phyloP scores from a whole-genome alignment of 73 alveolate genomes.

The Breviolum minutum region DNA sequence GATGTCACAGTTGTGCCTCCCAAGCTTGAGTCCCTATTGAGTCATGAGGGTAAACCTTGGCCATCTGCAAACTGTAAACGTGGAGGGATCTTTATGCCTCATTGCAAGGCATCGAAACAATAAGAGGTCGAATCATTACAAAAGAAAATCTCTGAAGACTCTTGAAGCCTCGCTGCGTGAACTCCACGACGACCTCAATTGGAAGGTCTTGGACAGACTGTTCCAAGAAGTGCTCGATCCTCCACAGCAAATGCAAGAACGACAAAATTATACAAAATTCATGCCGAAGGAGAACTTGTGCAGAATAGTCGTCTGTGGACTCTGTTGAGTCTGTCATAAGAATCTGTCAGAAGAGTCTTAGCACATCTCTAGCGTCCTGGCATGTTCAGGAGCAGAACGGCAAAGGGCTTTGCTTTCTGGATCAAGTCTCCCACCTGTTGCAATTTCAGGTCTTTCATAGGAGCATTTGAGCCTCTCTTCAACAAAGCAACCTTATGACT shows the following conservation, averaged over 20 bases:
- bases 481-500: too few species aligned
- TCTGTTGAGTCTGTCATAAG: not conserved
- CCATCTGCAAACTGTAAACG: too few species aligned
- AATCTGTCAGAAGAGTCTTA: not conserved
- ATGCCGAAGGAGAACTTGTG: too few species aligned
- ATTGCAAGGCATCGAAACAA: too few species aligned
- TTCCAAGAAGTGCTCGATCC: slow-evolving; percentile 42
- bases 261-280: too few species aligned
- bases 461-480: not conserved
- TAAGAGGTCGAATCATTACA: too few species aligned
- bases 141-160: not conserved
- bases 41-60: too few species aligned
- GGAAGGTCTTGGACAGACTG: slow-evolving; percentile 16
- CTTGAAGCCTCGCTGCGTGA: slow-evolving; percentile 46
- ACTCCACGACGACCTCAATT: slow-evolving; percentile 10
- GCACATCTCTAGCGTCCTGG: not conserved
- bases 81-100: too few species aligned
- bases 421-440: slow-evolving; percentile 36
- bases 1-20: slow-evolving; percentile 46
- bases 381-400: slow-evolving; percentile 33
- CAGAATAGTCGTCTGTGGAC: too few species aligned
- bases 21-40: not conserved
- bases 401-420: slow-evolving; percentile 42
- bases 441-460: not conserved
- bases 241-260: not conserved